Evolutionary conservation across 208 protist genomes (phyloP).

Genomic region (Zelonia costaricensis): DNA sequence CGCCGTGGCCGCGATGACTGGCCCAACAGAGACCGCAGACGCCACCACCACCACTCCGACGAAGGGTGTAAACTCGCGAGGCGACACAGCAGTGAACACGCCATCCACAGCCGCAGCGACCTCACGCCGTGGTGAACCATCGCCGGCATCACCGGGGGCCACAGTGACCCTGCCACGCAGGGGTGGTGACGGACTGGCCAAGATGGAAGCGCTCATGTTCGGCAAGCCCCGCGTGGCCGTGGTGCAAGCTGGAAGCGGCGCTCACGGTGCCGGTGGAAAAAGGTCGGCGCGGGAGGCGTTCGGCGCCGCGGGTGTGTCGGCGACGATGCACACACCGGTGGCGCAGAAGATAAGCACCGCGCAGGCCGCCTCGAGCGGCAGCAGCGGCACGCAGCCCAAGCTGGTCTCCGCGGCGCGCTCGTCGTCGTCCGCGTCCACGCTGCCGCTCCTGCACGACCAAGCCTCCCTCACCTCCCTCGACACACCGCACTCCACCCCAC

Average conservation of each 20-base stretch:
- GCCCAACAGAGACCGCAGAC: no score
- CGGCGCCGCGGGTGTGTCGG: neutral
- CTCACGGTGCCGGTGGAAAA: no score
- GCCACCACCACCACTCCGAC: neutral
- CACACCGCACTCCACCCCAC: neutral
- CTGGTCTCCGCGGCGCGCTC: constrained; percentile 16
- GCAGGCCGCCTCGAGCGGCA: neutral
- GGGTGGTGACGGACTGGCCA: constrained; percentile 70
- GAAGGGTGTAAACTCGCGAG: neutral
- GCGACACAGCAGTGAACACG: neutral
- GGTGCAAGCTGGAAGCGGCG: neutral
- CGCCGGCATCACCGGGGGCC: neutral
- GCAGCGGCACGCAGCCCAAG: constrained; percentile 24
- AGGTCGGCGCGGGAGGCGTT: neutral
- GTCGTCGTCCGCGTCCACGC: neutral
- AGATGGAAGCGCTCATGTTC: constrained; percentile 69
- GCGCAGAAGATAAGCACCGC: neutral
- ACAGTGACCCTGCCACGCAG: constrained; percentile 2
- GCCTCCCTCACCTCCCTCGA: neutral
- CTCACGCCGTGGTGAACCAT: neutral
- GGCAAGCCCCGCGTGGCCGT: constrained; percentile 31
- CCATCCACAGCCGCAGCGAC: neutral
- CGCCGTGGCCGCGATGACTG: no score
- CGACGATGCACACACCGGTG: neutral
- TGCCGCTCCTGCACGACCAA: neutral